Evolutionary conservation across 306 rosid genomes (phyloP).

Genomic region (Fagus crenata): DNA sequence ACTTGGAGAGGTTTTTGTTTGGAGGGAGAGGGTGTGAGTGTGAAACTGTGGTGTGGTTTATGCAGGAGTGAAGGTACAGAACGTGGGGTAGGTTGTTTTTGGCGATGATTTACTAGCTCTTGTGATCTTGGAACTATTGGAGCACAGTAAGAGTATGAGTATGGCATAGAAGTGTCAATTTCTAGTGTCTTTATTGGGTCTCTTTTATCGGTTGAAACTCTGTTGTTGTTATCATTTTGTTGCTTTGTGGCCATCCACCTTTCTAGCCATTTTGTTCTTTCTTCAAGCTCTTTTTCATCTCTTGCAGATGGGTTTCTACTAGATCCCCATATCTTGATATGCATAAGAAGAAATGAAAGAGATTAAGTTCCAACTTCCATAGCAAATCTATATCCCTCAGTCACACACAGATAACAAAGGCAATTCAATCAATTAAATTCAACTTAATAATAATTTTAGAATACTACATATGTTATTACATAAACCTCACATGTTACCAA

Average conservation of each 20-base stretch:
- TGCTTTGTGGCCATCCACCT: conserved; percentile 42
- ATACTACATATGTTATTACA: no score
- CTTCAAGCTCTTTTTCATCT: conserved; percentile 36
- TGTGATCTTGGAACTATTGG: conserved; percentile 1
- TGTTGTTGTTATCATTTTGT: conserved; percentile 4
- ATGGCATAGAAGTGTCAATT: conserved; percentile 26
- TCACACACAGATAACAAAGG: no score
- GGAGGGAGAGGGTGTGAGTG: conserved; percentile 31
- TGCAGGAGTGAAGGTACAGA: conserved; percentile 16
- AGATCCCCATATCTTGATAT: conserved; percentile 34
- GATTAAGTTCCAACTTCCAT: neutral
- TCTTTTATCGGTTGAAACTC: conserved; percentile 23
- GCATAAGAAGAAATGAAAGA: neutral
- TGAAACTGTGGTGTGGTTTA: conserved; percentile 18
- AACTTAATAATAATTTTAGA: no score
- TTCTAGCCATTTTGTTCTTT: conserved; percentile 39
- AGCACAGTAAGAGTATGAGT: conserved; percentile 7
- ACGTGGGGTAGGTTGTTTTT: conserved; percentile 15
- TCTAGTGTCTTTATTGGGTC: conserved; percentile 34
- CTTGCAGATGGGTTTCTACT: conserved; percentile 23
- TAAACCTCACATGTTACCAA: no score
- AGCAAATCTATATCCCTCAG: no score
- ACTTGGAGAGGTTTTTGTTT: conserved; percentile 24
- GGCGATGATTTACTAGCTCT: neutral
- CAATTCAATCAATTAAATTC: no score